phyloP scores from a whole-genome alignment of 164 flowering plant species.

The Santalum album region DNA sequence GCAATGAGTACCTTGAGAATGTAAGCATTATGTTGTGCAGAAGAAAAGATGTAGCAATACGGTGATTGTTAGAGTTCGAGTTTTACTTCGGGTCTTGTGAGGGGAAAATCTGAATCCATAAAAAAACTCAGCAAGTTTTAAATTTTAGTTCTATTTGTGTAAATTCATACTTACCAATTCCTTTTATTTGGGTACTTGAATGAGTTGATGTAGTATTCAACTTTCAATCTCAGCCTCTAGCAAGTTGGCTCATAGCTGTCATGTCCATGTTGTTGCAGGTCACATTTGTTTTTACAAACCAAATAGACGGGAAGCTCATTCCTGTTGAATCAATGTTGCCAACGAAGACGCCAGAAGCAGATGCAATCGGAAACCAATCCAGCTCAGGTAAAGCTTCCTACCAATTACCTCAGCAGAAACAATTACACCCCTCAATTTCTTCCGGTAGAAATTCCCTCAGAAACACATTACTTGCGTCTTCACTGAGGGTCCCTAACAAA shows the following conservation, averaged over 20 bases:
- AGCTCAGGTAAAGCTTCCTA: constrained; percentile 10
- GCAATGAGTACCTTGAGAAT: too few species aligned
- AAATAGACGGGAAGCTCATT: constrained; percentile 85
- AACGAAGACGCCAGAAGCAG: constrained; percentile 20
- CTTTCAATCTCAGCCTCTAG: not conserved
- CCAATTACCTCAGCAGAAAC: constrained; percentile 16
- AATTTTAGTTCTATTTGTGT: too few species aligned
- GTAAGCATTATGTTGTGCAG: too few species aligned
- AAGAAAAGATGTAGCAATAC: too few species aligned
- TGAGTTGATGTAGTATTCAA: too few species aligned
- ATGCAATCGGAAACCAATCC: constrained; percentile 9
- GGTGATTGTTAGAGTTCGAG: too few species aligned
- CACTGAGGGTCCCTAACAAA: constrained; percentile 16
- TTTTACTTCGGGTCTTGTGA: too few species aligned
- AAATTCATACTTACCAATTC: too few species aligned
- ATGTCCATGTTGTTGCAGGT: constrained; percentile 42
- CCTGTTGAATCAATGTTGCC: constrained; percentile 55
- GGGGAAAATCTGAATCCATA: too few species aligned
- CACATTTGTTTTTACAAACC: constrained; percentile 92
- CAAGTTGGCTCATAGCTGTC: not conserved
- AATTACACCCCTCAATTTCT: constrained; percentile 17
- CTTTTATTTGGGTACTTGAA: too few species aligned
- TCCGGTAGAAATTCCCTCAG: constrained; percentile 16
- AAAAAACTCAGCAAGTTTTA: too few species aligned
- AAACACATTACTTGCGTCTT: constrained; percentile 16